Percentiles rank a stretch among this genome's conserved stretches.
These are phyloP conservation scores for Aureobasidium mangrovei DNA, from an alignment of 2,329 filamentous ascomycete species.

Conservation along the genomic window DNA sequence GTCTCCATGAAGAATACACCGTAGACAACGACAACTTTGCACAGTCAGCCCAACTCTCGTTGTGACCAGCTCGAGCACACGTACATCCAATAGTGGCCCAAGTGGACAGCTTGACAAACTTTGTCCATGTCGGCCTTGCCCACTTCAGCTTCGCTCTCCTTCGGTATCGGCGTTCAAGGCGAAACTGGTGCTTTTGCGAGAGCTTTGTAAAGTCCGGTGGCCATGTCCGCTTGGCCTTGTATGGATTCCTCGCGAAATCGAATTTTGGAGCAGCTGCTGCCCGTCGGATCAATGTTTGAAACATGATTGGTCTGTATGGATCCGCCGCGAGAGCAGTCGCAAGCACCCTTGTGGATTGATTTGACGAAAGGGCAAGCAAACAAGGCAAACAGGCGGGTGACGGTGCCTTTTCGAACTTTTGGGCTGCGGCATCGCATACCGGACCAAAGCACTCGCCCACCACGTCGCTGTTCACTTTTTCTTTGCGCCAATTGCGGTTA, in stretches of 20 bases:
- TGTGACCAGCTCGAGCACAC: constrained; percentile 21
- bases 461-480: constrained; percentile 9
- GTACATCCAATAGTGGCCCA: constrained; percentile 50
- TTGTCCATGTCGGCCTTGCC: constrained; percentile 55
- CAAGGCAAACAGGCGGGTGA: constrained; percentile 4
- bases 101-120: constrained; percentile 56
- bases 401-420: constrained; percentile 5
- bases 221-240: constrained; percentile 64
- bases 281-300: constrained; percentile 39
- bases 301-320: constrained; percentile 29
- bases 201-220: constrained; percentile 67
- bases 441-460: constrained; percentile 8
- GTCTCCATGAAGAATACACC: constrained; percentile 14
- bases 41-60: background rate
- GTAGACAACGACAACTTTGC: constrained; percentile 12
- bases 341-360: constrained; percentile 6
- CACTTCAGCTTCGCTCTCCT: constrained; percentile 55
- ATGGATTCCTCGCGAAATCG: constrained; percentile 43
- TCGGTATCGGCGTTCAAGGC: constrained; percentile 71
- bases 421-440: background rate
- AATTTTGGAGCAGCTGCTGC: constrained; percentile 29
- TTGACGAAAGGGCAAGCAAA: background rate
- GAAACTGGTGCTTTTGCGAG: constrained; percentile 63
- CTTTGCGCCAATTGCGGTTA: constrained; percentile 22
- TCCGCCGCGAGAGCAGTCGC: background rate